A percentile compares a stretch with the other conserved stretches of the same genome.
Conservation (phyloP, 371 early-diverging fungal species). For the Nematocida sp. region DNA sequence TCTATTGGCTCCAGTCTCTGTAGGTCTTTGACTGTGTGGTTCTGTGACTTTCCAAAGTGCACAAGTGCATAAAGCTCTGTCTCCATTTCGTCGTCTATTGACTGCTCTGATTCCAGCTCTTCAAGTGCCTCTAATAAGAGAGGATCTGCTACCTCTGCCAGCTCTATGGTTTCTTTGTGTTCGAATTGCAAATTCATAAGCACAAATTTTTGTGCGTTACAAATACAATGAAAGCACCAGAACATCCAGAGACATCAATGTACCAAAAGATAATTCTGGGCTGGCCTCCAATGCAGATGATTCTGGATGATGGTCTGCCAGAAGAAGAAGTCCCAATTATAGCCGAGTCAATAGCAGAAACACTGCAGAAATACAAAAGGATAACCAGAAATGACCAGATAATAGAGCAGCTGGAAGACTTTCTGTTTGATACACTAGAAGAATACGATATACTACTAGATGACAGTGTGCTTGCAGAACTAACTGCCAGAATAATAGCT, state of each 20-base stretch:
- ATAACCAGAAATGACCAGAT: not conserved
- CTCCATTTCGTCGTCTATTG: conserved; percentile 16
- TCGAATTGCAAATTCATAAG: conserved; percentile 2
- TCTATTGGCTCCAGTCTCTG: conserved; percentile 36
- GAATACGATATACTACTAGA: conserved; percentile 26
- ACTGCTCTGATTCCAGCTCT: not conserved
- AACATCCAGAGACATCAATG: not conserved
- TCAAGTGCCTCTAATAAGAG: conserved; percentile 1
- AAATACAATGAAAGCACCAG: not conserved
- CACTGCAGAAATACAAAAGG: not conserved
- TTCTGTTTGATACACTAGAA: conserved; percentile 26
- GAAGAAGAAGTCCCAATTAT: conserved; percentile 21
- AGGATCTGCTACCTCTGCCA: conserved; percentile 23
- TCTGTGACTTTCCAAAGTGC: conserved; percentile 35
- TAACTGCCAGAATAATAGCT: not conserved
- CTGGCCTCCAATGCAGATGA: conserved; percentile 23
- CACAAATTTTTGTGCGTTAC: conserved; percentile 22
- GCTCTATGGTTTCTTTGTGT: not conserved
- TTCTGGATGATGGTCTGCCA: conserved; percentile 27
- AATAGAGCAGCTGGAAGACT: conserved; percentile 24
- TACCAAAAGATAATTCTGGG: not conserved
- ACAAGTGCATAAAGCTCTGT: conserved; percentile 33
- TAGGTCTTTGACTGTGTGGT: not conserved
- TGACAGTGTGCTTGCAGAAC: conserved; percentile 12
- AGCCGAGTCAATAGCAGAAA: conserved; percentile 8